Percentiles rank a stretch among this genome's conserved stretches.
Conservation (phyloP, 2,329 filamentous ascomycete species). For the Corinectria fuckeliana region DNA sequence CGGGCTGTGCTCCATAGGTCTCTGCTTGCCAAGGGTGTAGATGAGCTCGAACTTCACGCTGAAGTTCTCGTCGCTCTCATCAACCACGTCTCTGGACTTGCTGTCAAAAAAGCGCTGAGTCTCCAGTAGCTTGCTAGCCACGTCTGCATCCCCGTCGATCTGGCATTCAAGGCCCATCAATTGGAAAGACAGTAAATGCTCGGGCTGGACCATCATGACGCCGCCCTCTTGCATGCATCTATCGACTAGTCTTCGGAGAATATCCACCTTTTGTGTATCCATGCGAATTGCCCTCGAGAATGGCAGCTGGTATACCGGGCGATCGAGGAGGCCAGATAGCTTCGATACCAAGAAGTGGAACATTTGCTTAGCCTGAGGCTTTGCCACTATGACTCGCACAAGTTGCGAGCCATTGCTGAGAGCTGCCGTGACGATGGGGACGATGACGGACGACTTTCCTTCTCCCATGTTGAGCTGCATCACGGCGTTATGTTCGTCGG, state of each 20-base stretch:
- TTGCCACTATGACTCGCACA: slow-evolving; percentile 65
- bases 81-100: slow-evolving; percentile 61
- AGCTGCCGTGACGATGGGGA: slow-evolving; percentile 64
- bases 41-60: slow-evolving; percentile 66
- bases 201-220: slow-evolving; percentile 66
- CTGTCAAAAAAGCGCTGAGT: slow-evolving; percentile 54
- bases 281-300: slow-evolving; percentile 60
- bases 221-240: slow-evolving; percentile 58
- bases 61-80: slow-evolving; percentile 71
- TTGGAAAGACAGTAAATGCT: slow-evolving; percentile 69
- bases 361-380: slow-evolving; percentile 69
- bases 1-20: slow-evolving; percentile 57
- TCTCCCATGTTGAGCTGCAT: slow-evolving; percentile 77
- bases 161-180: slow-evolving; percentile 63
- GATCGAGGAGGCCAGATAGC: slow-evolving; percentile 61
- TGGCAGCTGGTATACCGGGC: slow-evolving; percentile 62
- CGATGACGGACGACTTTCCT: slow-evolving; percentile 73
- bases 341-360: slow-evolving; percentile 40
- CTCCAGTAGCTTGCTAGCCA: slow-evolving; percentile 46
- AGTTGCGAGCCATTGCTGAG: slow-evolving; percentile 59
- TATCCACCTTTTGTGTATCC: slow-evolving; percentile 31
- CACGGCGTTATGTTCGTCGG: slow-evolving; percentile 52
- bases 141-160: slow-evolving; percentile 32
- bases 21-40: slow-evolving; percentile 65
- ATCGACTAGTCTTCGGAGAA: slow-evolving; percentile 48